These are phyloP conservation scores for Oldenlandia corymbosa DNA, from an alignment of 257 asterid genomes.

Conservation along the genomic window DNA sequence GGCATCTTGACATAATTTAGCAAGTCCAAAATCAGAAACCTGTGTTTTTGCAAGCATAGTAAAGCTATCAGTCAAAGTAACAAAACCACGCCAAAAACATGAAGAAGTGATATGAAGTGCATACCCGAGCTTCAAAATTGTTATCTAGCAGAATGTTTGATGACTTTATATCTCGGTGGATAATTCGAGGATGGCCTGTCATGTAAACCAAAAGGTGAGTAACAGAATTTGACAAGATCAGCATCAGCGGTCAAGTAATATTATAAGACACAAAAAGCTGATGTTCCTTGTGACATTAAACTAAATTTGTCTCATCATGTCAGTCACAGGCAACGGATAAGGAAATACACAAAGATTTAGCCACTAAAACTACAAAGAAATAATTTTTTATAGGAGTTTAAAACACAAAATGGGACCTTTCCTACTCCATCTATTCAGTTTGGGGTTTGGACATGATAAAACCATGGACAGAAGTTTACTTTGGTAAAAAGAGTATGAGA, in stretches of 20 bases:
- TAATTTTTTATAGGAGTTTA: too few species aligned
- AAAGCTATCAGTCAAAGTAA: conserved; percentile 3
- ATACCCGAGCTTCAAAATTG: conserved; percentile 90
- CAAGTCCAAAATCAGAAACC: conserved; percentile 96
- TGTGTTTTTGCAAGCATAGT: conserved; percentile 22
- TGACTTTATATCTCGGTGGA: conserved; percentile 97
- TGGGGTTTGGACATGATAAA: not conserved
- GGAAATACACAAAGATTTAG: too few species aligned
- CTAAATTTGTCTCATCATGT: too few species aligned
- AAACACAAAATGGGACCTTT: too few species aligned
- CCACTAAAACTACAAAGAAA: too few species aligned
- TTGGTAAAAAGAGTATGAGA: too few species aligned
- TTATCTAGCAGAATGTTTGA: conserved; percentile 78
- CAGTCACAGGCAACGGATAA: too few species aligned
- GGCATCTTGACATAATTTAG: conserved; percentile 77
- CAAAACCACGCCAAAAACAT: not conserved
- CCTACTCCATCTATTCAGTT: not conserved
- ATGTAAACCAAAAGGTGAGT: conserved; percentile 16
- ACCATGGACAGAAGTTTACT: not conserved
- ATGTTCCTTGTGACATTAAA: too few species aligned
- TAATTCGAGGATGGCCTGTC: conserved; percentile 82
- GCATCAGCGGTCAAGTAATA: too few species aligned
- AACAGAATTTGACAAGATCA: not conserved
- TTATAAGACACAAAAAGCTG: too few species aligned
- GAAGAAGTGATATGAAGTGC: conserved; percentile 15